Conservation (phyloP, 2,329 filamentous ascomycete species). For the Hypoxylon sp. region DNA sequence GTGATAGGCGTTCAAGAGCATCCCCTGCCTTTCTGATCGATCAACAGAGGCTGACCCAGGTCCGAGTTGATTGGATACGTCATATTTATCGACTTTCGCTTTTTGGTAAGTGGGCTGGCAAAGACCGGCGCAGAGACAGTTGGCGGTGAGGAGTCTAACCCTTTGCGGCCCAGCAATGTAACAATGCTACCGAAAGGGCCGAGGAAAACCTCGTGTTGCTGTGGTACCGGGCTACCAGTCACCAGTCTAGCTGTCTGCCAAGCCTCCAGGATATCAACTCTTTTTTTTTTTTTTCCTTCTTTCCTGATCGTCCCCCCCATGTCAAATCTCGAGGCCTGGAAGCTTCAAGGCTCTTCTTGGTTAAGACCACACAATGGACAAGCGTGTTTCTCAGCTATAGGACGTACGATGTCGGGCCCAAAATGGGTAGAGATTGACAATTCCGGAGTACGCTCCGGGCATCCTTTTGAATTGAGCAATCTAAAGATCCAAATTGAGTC, state of each 20-base stretch:
- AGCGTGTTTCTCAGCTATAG: conserved; percentile 16
- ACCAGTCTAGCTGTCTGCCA: conserved; percentile 61
- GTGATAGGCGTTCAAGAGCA: conserved; percentile 41
- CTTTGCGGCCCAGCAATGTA: conserved; percentile 40
- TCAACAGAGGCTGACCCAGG: conserved; percentile 40
- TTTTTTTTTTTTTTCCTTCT: conserved; percentile 4
- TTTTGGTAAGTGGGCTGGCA: conserved; percentile 44
- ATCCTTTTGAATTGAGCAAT: conserved; percentile 14
- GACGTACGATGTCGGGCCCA: conserved; percentile 9
- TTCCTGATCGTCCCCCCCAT: conserved; percentile 11
- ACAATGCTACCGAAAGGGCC: conserved; percentile 47
- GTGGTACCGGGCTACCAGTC: conserved; percentile 52
- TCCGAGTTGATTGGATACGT: conserved; percentile 46
- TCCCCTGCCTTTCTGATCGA: conserved; percentile 40
- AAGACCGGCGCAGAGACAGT: conserved; percentile 38
- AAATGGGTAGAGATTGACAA: conserved; percentile 1
- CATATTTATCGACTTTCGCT: conserved; percentile 45
- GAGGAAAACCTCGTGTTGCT: conserved; percentile 55
- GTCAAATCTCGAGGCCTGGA: conserved; percentile 12
- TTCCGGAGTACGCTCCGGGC: background rate
- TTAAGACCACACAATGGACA: conserved; percentile 3
- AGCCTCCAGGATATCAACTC: conserved; percentile 61
- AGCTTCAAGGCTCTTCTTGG: background rate
- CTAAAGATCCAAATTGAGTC: conserved; percentile 10
- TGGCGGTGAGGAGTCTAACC: conserved; percentile 42